phyloP scores from a whole-genome alignment of 768 basidiomycete species.

The Phlegmacium glaucopus region DNA sequence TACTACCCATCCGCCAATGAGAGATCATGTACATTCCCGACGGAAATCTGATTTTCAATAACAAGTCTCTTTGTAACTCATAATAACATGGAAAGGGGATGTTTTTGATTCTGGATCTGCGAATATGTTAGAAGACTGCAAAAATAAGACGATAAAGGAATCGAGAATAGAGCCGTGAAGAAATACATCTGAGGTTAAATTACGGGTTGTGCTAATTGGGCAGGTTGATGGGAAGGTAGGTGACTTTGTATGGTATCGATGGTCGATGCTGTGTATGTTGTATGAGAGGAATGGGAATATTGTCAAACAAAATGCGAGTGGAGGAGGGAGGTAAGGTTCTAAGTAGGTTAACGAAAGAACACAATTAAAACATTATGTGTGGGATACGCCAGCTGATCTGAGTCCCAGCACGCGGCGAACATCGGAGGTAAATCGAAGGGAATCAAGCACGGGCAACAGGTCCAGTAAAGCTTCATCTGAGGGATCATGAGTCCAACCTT shows the following conservation, averaged over 20 bases:
- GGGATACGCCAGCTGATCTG: constrained; percentile 39
- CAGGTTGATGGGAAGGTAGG: background rate
- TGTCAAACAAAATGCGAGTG: background rate
- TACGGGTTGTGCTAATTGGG: background rate
- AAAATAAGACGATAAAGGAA: background rate
- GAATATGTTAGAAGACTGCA: background rate
- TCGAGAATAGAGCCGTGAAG: background rate
- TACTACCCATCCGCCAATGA: too few species aligned
- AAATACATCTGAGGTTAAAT: constrained; percentile 17
- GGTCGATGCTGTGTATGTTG: background rate
- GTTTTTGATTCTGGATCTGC: too few species aligned
- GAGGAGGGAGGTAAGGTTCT: background rate
- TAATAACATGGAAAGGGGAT: too few species aligned
- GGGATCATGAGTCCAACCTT: constrained; percentile 98
- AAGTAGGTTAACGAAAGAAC: constrained; percentile 6
- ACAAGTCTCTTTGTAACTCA: too few species aligned
- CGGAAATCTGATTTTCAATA: too few species aligned
- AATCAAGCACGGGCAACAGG: constrained; percentile 92
- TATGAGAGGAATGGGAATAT: too few species aligned
- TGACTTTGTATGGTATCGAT: constrained; percentile 13
- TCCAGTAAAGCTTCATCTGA: constrained; percentile 96
- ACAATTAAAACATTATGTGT: constrained; percentile 21
- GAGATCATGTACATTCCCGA: too few species aligned
- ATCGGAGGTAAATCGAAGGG: constrained; percentile 92
- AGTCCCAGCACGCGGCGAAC: constrained; percentile 88